Percentiles rank a stretch among this genome's conserved stretches.
Conservation (phyloP, 441 rosid genomes). For the Arabidopsis hybrid region DNA sequence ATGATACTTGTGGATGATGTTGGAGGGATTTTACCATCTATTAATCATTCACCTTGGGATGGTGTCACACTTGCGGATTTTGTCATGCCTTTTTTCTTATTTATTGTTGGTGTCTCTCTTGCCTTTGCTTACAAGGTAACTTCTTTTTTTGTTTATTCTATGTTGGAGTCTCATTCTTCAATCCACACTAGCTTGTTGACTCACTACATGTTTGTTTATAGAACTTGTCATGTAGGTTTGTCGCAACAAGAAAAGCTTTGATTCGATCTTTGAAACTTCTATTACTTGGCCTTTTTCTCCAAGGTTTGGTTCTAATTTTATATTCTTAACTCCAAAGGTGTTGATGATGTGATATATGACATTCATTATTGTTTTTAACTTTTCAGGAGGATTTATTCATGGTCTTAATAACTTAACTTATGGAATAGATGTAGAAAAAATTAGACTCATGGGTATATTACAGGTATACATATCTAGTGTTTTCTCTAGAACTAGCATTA, state of each 20-base stretch:
- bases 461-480: slow-evolving; percentile 56
- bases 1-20: slow-evolving; percentile 86
- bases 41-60: slow-evolving; percentile 94
- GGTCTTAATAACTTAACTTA: slow-evolving; percentile 64
- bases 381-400: slow-evolving; percentile 85
- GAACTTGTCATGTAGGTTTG: slow-evolving; percentile 62
- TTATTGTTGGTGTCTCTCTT: slow-evolving; percentile 86
- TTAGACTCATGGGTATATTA: slow-evolving; percentile 81
- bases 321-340: not conserved
- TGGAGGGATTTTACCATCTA: slow-evolving; percentile 75
- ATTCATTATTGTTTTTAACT: not conserved
- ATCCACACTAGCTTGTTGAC: not conserved
- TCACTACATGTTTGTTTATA: slow-evolving; percentile 31
- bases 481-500: not conserved
- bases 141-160: not conserved
- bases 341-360: not conserved
- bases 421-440: slow-evolving; percentile 65
- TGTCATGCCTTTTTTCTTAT: slow-evolving; percentile 94
- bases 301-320: slow-evolving; percentile 54
- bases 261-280: slow-evolving; percentile 68
- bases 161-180: not conserved
- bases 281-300: slow-evolving; percentile 72
- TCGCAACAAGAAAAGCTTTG: slow-evolving; percentile 71
- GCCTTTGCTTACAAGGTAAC: slow-evolving; percentile 80
- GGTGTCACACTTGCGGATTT: slow-evolving; percentile 91